A percentile compares a stretch with the other conserved stretches of the same genome.
These are phyloP conservation scores for Cyclotella baltica DNA, from an alignment of 108 stramenopile species.

Conservation along the genomic window DNA sequence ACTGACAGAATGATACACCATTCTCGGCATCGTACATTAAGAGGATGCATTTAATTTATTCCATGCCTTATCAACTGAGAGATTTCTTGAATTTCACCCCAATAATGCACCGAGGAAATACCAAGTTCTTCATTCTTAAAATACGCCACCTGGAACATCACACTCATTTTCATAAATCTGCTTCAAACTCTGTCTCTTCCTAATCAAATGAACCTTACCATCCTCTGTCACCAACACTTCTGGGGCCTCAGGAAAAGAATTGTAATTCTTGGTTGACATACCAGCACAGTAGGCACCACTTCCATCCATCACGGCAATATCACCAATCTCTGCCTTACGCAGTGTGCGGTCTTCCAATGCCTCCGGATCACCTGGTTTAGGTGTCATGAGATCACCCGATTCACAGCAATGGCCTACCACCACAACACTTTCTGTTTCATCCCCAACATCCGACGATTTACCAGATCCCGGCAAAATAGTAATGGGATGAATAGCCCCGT, in stretches of 20 bases:
- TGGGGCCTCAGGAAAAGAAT: conserved; percentile 97
- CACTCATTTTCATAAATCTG: conserved; percentile 91
- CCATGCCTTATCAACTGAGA: neutral
- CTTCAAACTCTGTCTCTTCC: conserved; percentile 90
- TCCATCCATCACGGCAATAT: conserved; percentile 94
- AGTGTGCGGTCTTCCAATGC: conserved; percentile 84
- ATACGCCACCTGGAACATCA: conserved; percentile 39
- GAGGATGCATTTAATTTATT: neutral
- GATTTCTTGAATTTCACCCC: neutral
- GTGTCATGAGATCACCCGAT: conserved; percentile 96
- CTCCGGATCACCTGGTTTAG: conserved; percentile 94
- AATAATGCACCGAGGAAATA: neutral
- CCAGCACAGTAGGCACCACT: conserved; percentile 97
- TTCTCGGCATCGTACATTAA: too few species aligned
- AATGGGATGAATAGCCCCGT: conserved; percentile 97
- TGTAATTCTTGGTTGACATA: conserved; percentile 99
- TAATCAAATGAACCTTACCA: conserved; percentile 85
- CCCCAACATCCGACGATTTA: conserved; percentile 66
- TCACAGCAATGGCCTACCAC: conserved; percentile 99
- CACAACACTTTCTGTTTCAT: conserved; percentile 83
- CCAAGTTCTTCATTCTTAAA: conserved; percentile 24
- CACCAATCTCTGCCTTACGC: conserved; percentile 88
- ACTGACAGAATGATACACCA: too few species aligned
- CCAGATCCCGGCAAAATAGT: conserved; percentile 86
- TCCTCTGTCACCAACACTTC: conserved; percentile 73